Evolutionary conservation across 2,329 filamentous ascomycete genomes (phyloP).

Genomic region (Didymosphaeria variabile): DNA sequence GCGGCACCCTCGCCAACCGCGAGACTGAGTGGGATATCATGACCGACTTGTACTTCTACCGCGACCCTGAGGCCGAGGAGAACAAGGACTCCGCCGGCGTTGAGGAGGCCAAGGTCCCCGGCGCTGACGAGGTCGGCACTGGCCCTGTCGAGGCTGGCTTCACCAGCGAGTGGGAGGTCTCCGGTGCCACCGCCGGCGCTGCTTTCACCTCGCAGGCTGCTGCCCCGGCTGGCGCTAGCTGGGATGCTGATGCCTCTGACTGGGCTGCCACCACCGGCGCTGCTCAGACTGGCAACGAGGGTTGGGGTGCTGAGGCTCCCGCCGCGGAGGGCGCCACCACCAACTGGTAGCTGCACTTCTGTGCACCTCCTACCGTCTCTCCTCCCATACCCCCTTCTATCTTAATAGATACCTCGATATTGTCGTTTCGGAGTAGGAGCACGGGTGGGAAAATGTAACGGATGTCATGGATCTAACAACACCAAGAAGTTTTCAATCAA

Average conservation of each 20-base stretch:
- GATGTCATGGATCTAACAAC: constrained; percentile 28
- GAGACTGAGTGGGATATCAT: constrained; percentile 99
- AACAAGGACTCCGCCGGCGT: constrained; percentile 87
- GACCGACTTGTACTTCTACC: constrained; percentile 99
- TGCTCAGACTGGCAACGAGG: constrained; percentile 57
- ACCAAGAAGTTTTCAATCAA: constrained; percentile 19
- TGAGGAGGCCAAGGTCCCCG: constrained; percentile 86
- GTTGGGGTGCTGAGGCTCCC: constrained; percentile 58
- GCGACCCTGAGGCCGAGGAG: constrained; percentile 98
- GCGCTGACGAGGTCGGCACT: constrained; percentile 83
- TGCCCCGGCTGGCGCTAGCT: constrained; percentile 68
- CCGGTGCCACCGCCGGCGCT: constrained; percentile 69
- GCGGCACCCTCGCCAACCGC: constrained; percentile 93
- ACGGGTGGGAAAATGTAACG: constrained; percentile 32
- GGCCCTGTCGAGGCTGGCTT: constrained; percentile 82
- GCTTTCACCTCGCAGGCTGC: constrained; percentile 67
- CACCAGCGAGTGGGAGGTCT: constrained; percentile 86
- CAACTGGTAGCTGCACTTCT: constrained; percentile 55
- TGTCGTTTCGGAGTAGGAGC: constrained; percentile 43
- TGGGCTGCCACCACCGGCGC: constrained; percentile 71
- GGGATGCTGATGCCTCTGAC: constrained; percentile 71
- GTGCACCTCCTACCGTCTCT: constrained; percentile 22
- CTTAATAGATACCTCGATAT: constrained; percentile 34
- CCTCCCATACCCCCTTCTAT: constrained; percentile 49
- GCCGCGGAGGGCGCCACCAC: constrained; percentile 39